Evolutionary conservation across 2,329 filamentous ascomycete genomes (phyloP).

Genomic region (Pestalotiopsis sp.): DNA sequence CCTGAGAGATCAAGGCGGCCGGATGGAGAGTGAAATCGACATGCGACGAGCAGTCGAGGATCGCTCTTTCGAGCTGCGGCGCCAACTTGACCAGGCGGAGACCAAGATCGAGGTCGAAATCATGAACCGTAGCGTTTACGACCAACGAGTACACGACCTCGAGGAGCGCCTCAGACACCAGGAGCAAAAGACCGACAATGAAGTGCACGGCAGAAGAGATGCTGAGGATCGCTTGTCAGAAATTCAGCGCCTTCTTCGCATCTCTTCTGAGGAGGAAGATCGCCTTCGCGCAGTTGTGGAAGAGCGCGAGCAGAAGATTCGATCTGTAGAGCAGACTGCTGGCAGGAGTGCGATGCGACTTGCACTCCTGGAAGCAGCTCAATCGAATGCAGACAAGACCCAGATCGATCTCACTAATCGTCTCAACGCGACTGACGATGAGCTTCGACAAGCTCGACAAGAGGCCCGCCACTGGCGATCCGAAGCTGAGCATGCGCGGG

Average conservation of each 20-base stretch:
- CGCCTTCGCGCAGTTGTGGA: slow-evolving; percentile 67
- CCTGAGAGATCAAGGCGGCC: slow-evolving; percentile 36
- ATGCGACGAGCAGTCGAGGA: slow-evolving; percentile 55
- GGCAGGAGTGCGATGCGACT: slow-evolving; percentile 61
- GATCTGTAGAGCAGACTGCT: slow-evolving; percentile 55
- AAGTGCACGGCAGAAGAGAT: slow-evolving; percentile 61
- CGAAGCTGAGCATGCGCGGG: slow-evolving; percentile 60
- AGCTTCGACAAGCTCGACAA: slow-evolving; percentile 55
- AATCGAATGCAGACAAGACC: slow-evolving; percentile 54
- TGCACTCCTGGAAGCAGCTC: slow-evolving; percentile 67
- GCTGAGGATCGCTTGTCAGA: slow-evolving; percentile 74
- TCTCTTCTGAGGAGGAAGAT: slow-evolving; percentile 71
- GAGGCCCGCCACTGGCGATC: slow-evolving; percentile 61
- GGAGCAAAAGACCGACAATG: slow-evolving; percentile 63
- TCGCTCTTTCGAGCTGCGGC: slow-evolving; percentile 50
- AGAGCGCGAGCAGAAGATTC: slow-evolving; percentile 68
- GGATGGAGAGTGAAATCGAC: slow-evolving; percentile 48
- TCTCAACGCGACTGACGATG: slow-evolving; percentile 52
- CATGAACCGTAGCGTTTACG: slow-evolving; percentile 58
- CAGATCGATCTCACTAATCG: slow-evolving; percentile 57
- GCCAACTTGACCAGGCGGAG: slow-evolving; percentile 57
- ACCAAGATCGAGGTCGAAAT: slow-evolving; percentile 61
- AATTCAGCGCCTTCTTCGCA: slow-evolving; percentile 67
- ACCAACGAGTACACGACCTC: slow-evolving; percentile 65
- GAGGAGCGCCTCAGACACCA: slow-evolving; percentile 67